Evolutionary conservation across 1,139 yeast species (phyloP).

Genomic region (Pichia sp.): DNA sequence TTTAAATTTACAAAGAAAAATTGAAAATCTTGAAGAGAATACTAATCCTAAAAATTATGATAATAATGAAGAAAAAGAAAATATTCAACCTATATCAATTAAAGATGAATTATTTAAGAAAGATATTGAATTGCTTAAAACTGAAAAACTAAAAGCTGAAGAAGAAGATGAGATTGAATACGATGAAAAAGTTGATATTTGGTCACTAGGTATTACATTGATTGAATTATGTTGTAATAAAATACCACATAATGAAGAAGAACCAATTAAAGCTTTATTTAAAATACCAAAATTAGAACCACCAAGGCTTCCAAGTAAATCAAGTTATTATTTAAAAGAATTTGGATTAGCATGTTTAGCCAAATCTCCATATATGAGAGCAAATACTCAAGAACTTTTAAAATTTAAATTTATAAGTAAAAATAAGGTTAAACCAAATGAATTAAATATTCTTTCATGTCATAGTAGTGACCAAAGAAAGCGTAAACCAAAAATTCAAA

Average conservation of each 20-base stretch:
- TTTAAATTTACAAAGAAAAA: background rate
- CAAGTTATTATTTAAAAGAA: conserved; percentile 40
- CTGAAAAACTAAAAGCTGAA: background rate
- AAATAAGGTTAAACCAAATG: conserved; percentile 33
- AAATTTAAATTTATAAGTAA: conserved; percentile 52
- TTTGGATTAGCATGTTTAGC: conserved; percentile 61
- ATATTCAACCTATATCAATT: too few species aligned
- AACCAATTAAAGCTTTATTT: conserved; percentile 70
- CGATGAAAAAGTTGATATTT: conserved; percentile 75
- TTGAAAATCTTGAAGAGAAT: background rate
- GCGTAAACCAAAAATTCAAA: conserved; percentile 22
- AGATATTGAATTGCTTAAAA: too few species aligned
- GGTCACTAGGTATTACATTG: conserved; percentile 84
- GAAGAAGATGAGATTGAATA: conserved; percentile 41
- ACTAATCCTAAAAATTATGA: too few species aligned
- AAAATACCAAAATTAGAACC: conserved; percentile 66
- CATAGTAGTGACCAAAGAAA: conserved; percentile 14
- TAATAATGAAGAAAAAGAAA: background rate
- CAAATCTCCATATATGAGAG: conserved; percentile 55
- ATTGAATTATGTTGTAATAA: conserved; percentile 68
- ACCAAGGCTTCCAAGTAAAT: conserved; percentile 41
- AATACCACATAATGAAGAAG: conserved; percentile 64
- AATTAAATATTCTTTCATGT: conserved; percentile 3
- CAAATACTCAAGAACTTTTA: conserved; percentile 52
- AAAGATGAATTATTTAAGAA: too few species aligned